These are phyloP conservation scores for Emericellopsis cladophorae DNA, from an alignment of 2,329 filamentous ascomycete species.

Conservation along the genomic window DNA sequence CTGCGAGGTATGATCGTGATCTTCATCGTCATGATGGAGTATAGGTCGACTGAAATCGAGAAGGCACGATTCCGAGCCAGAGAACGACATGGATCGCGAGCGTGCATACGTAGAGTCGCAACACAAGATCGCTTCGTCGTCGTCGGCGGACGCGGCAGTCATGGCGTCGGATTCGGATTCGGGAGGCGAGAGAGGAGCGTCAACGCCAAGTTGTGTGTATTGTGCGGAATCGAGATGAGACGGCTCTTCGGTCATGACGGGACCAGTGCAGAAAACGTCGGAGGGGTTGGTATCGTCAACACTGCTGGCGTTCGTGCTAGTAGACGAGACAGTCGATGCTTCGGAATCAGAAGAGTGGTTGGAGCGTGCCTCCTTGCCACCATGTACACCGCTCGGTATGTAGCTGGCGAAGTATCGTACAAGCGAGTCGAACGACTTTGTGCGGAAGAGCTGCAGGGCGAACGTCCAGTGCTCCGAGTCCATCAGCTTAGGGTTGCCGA, in stretches of 20 bases:
- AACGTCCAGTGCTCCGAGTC: slow-evolving; percentile 46
- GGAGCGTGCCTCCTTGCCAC: slow-evolving; percentile 24
- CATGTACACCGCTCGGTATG: slow-evolving; percentile 34
- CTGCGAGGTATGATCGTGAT: slow-evolving; percentile 30
- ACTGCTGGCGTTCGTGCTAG: slow-evolving; percentile 24
- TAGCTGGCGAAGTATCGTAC: slow-evolving; percentile 48
- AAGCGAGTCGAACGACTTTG: slow-evolving; percentile 45
- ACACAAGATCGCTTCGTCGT: slow-evolving; percentile 9
- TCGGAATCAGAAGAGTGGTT: slow-evolving; percentile 24
- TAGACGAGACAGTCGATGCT: slow-evolving; percentile 20
- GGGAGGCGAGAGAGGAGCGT: slow-evolving; percentile 23
- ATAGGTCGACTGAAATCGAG: slow-evolving; percentile 18
- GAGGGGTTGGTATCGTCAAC: slow-evolving; percentile 26
- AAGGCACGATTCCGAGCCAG: slow-evolving; percentile 28
- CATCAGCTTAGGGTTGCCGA: slow-evolving; percentile 45
- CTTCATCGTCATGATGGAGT: slow-evolving; percentile 13
- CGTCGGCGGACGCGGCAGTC: slow-evolving; percentile 21
- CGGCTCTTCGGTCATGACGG: slow-evolving; percentile 32
- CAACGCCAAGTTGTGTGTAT: slow-evolving; percentile 6
- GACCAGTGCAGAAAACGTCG: slow-evolving; percentile 11
- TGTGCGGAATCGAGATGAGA: slow-evolving; percentile 12
- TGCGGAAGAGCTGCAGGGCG: slow-evolving; percentile 46
- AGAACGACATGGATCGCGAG: slow-evolving; percentile 37
- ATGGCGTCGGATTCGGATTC: slow-evolving; percentile 33
- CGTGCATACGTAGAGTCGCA: slow-evolving; percentile 24